A percentile compares a stretch with the other conserved stretches of the same genome.
phyloP scores from a whole-genome alignment of 306 rosid genomes.

The Gastrolobium bilobum region DNA sequence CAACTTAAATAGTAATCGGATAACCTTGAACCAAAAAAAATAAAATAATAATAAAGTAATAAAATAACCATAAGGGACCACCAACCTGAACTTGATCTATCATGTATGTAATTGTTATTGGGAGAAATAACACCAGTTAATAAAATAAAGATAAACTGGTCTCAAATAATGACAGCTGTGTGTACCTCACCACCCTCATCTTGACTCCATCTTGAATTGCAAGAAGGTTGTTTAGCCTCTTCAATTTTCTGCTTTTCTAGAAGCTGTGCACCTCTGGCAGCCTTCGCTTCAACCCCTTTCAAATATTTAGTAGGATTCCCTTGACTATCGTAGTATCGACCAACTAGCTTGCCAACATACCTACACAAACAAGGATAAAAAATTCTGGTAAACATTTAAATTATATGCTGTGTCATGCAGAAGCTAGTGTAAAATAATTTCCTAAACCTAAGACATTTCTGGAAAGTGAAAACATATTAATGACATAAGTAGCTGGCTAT shows the following conservation, averaged over 20 bases:
- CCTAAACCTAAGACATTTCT: conserved; percentile 6
- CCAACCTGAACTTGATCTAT: conserved; percentile 24
- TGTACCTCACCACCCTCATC: conserved; percentile 92
- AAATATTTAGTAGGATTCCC: conserved; percentile 88
- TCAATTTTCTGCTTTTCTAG: conserved; percentile 88
- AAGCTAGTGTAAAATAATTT: conserved; percentile 1
- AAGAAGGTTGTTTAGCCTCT: conserved; percentile 83
- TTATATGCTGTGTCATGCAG: not conserved
- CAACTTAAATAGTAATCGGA: not conserved
- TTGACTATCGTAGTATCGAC: conserved; percentile 75
- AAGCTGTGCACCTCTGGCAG: conserved; percentile 95
- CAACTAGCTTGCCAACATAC: conserved; percentile 85
- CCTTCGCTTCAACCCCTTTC: conserved; percentile 95
- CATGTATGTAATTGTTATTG: conserved; percentile 11
- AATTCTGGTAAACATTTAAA: conserved; percentile 28
- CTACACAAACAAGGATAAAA: conserved; percentile 52
- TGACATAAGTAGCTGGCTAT: not conserved
- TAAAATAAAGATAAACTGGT: not conserved
- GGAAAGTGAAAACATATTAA: conserved; percentile 10
- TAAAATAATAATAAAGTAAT: not conserved
- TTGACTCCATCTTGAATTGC: conserved; percentile 98
- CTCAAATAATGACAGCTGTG: conserved; percentile 10
- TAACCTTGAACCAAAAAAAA: not conserved
- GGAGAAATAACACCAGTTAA: not conserved
- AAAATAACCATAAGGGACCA: not conserved